Evolutionary conservation across 257 asterid genomes (phyloP).

Genomic region (Solanum ossicruentum): DNA sequence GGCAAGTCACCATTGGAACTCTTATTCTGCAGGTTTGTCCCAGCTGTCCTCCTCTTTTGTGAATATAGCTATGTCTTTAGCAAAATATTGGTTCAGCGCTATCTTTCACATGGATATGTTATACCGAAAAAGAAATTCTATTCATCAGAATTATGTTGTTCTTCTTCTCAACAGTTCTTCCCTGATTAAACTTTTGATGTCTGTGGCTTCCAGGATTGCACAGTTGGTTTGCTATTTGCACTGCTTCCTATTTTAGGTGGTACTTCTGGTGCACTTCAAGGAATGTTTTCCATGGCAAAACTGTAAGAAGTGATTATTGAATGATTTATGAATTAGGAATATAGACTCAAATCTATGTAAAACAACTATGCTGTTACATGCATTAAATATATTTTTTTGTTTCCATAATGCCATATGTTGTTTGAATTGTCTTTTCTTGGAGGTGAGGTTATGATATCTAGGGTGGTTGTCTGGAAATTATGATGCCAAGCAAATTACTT

Average conservation of each 20-base stretch:
- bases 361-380: neutral
- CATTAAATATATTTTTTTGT: neutral
- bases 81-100: neutral
- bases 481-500: neutral
- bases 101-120: neutral
- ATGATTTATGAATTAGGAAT: neutral
- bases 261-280: constrained; percentile 69
- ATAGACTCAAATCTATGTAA: neutral
- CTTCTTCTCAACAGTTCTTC: neutral
- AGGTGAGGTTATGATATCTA: neutral
- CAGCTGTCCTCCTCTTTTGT: neutral
- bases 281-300: constrained; percentile 58
- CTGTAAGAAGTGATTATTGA: constrained; percentile 30
- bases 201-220: constrained; percentile 60
- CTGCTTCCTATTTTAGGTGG: constrained; percentile 85
- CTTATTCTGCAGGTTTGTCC: constrained; percentile 63
- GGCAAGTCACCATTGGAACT: constrained; percentile 83
- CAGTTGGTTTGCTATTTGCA: constrained; percentile 81
- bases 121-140: neutral
- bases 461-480: neutral
- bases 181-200: constrained; percentile 8
- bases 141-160: neutral
- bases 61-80: neutral
- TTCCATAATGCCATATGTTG: neutral
- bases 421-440: neutral